phyloP scores from a whole-genome alignment of 139 green algal genomes.

The Microglena sp. region DNA sequence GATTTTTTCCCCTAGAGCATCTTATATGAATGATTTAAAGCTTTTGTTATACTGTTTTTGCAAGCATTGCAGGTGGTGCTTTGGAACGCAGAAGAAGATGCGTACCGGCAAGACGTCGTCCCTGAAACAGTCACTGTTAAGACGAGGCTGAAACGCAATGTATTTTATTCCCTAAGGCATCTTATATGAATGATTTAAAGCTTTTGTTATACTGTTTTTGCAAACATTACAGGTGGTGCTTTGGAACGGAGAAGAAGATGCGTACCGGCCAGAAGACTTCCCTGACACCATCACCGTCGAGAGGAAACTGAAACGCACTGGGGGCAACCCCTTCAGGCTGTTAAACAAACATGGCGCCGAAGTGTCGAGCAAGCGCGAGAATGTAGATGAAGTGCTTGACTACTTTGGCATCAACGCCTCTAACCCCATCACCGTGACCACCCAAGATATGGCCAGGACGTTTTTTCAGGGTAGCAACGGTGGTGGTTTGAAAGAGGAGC shows the following conservation, averaged over 20 bases:
- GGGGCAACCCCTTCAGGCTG: not conserved
- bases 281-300: not conserved
- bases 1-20: no score
- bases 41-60: no score
- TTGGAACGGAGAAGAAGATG: not conserved
- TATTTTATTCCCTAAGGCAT: no score
- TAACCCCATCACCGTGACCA: slow-evolving; percentile 46
- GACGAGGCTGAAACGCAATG: no score
- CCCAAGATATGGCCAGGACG: slow-evolving; percentile 43
- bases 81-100: no score
- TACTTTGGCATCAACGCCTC: slow-evolving; percentile 33
- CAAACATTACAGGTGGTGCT: not conserved
- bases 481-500: not conserved
- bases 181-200: no score
- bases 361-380: no score
- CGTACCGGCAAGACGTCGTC: not conserved
- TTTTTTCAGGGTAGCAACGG: slow-evolving; percentile 39
- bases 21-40: no score
- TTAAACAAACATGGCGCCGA: not conserved
- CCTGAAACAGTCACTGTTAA: no score
- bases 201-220: no score
- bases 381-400: slow-evolving; percentile 28
- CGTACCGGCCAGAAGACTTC: not conserved
- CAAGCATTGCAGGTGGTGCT: no score
- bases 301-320: not conserved